A percentile compares a stretch with the other conserved stretches of the same genome.
These are phyloP conservation scores for Zygosaccharomyces pseudobailii DNA, from an alignment of 1,139 yeast species.

Conservation along the genomic window DNA sequence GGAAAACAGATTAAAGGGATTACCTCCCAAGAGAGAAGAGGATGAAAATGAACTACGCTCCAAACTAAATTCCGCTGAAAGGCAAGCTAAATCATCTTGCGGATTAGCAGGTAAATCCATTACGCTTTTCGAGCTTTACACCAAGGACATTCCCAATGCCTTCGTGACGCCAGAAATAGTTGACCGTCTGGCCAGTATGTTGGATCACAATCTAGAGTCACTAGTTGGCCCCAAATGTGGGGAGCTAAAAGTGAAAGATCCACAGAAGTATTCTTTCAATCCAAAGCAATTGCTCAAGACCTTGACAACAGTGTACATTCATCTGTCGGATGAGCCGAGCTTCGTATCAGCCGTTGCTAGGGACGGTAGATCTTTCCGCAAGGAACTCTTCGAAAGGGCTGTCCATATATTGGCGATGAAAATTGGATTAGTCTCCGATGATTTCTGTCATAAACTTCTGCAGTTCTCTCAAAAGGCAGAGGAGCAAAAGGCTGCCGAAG, in stretches of 20 bases:
- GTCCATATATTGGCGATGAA: slow-evolving; percentile 53
- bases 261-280: slow-evolving; percentile 77
- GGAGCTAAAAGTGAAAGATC: slow-evolving; percentile 77
- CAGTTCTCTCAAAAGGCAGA: slow-evolving; percentile 64
- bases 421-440: slow-evolving; percentile 49
- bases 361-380: slow-evolving; percentile 82
- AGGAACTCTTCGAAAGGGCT: slow-evolving; percentile 65
- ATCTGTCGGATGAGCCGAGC: slow-evolving; percentile 57
- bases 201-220: slow-evolving; percentile 83
- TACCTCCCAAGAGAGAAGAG: slow-evolving; percentile 46
- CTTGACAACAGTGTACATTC: slow-evolving; percentile 69
- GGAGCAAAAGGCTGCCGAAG: slow-evolving; percentile 54
- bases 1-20: slow-evolving; percentile 39
- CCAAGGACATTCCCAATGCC: slow-evolving; percentile 80
- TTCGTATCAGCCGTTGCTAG: slow-evolving; percentile 79
- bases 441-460: slow-evolving; percentile 47
- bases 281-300: slow-evolving; percentile 69
- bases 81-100: slow-evolving; percentile 76
- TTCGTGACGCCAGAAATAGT: slow-evolving; percentile 88
- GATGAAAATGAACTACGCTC: slow-evolving; percentile 52
- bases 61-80: slow-evolving; percentile 59
- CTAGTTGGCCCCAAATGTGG: slow-evolving; percentile 94
- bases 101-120: slow-evolving; percentile 82
- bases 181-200: slow-evolving; percentile 91
- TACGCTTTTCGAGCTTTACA: slow-evolving; percentile 71